Base-by-base conservation (phyloP, 2,329 filamentous ascomycete genomes). In the Tolypocladium ovalisporum region DNA sequence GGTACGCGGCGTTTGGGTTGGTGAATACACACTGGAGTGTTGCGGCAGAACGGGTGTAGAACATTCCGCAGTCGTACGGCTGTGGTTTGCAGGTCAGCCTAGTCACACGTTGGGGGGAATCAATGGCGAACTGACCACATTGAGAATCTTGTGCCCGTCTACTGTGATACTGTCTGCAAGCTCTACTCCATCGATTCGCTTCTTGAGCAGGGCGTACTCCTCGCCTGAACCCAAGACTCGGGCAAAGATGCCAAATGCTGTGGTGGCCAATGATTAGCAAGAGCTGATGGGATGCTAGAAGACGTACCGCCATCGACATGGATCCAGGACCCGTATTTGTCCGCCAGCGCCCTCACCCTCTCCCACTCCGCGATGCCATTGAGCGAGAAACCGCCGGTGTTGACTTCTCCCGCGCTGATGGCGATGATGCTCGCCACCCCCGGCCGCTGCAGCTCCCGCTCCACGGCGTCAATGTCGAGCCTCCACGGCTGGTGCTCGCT, bases 41-140 rank as follows among this genome's bases (percentile, higher is more conserved):
- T 3, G 72, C 65, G 9, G 81, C 73, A 60, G 88, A 82, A 22
- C 84, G 83, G 55, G 86, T 90, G 64, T 96, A 82, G 78, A 96
- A 95, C 71, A 97, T 87, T 49, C 92, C 93, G 65, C 87, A 92
- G 70, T 97, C 93, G 65, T 97, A 97, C 0, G 93, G 92, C 79
- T 85, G 56, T 7, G 22, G 32, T 24, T 55, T 15, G 37, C 29
- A 40, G 36, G 52, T 66, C 52, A 62, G 60, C 13, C 27, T 9
- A 22, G 4, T 51, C 36, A 51, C 12, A 10, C 17, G 10, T 34
- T 19, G 34, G 44, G 34, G 47, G 22, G 22, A 34, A 24, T 39
- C 13, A 35, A 52, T 15, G 42, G 51, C 12, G 22, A 36, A 78
- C 82, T 59, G 70, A 86, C 84, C 52, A 96, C 90, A 63, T 97